Percentiles rank a stretch among this genome's conserved stretches.
phyloP scores from a whole-genome alignment of 2,329 filamentous ascomycete genomes.

The Arachnopeziza araneosa region DNA sequence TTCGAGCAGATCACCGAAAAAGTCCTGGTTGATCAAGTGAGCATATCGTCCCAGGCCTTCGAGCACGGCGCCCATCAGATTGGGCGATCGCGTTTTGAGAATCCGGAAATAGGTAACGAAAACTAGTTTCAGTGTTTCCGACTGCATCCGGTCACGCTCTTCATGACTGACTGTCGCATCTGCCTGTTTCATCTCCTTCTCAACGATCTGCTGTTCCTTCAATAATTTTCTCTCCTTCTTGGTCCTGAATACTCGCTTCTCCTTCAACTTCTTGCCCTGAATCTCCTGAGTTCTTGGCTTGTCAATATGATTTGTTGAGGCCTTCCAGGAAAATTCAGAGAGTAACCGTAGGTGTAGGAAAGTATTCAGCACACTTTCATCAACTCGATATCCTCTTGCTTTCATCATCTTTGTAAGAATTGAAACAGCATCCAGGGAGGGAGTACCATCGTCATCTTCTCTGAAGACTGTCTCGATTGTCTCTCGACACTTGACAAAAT shows the following conservation, averaged over 20 bases:
- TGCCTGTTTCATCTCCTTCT: conserved; percentile 89
- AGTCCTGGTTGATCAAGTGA: conserved; percentile 97
- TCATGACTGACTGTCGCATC: conserved; percentile 89
- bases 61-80: conserved; percentile 93
- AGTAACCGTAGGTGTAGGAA: conserved; percentile 87
- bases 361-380: conserved; percentile 82
- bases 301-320: conserved; percentile 72
- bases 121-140: conserved; percentile 91
- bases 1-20: conserved; percentile 94
- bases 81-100: conserved; percentile 72
- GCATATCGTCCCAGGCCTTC: conserved; percentile 92
- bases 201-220: conserved; percentile 80
- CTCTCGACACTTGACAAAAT: conserved; percentile 71
- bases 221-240: conserved; percentile 79
- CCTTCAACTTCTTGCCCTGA: conserved; percentile 55
- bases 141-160: conserved; percentile 88
- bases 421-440: conserved; percentile 79
- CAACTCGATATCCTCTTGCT: conserved; percentile 71
- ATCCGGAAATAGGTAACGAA: conserved; percentile 95
- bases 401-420: conserved; percentile 95
- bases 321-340: conserved; percentile 81
- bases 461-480: conserved; percentile 77
- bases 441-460: conserved; percentile 83
- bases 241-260: conserved; percentile 79
- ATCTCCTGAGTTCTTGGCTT: conserved; percentile 39